A percentile compares a stretch with the other conserved stretches of the same genome.
These are phyloP conservation scores for Rhodotorula paludigena DNA, from an alignment of 768 basidiomycete species.

Conservation along the genomic window DNA sequence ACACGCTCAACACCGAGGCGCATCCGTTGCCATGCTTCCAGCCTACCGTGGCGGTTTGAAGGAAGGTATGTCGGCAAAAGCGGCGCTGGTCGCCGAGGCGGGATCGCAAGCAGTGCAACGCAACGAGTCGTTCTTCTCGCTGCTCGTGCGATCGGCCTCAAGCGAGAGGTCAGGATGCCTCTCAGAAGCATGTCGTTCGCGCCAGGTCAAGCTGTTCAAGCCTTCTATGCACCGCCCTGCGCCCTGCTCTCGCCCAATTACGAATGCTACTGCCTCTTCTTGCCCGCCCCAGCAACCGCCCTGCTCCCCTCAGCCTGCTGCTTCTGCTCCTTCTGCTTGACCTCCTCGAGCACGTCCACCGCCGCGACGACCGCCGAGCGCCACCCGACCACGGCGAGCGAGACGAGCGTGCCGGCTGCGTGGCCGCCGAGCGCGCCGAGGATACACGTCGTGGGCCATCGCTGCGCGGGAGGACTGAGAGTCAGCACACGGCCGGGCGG, in stretches of 20 bases:
- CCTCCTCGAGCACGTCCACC: conserved; percentile 1
- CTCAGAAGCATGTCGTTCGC: too few species aligned
- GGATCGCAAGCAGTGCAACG: too few species aligned
- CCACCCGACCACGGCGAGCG: conserved; percentile 52
- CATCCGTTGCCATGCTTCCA: conserved; percentile 30
- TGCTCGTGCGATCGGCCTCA: too few species aligned
- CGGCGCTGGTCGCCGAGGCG: too few species aligned
- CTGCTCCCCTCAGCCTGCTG: background rate
- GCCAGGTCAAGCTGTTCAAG: too few species aligned
- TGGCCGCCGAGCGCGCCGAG: conserved; percentile 68
- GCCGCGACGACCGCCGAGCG: conserved; percentile 2
- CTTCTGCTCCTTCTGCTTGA: background rate
- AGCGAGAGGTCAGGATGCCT: too few species aligned
- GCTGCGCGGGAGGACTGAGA: conserved; percentile 49
- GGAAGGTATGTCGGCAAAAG: too few species aligned
- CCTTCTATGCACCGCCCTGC: too few species aligned
- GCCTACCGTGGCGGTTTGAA: too few species aligned
- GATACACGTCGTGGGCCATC: conserved; percentile 76
- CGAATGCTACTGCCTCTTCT: background rate
- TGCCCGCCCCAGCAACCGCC: background rate
- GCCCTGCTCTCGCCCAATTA: too few species aligned
- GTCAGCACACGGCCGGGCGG: background rate
- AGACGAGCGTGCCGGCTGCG: conserved; percentile 57
- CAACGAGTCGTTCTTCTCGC: too few species aligned
- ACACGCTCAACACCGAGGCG: conserved; percentile 88